phyloP scores from a whole-genome alignment of 768 basidiomycete species.

The Lentinula boryana region DNA sequence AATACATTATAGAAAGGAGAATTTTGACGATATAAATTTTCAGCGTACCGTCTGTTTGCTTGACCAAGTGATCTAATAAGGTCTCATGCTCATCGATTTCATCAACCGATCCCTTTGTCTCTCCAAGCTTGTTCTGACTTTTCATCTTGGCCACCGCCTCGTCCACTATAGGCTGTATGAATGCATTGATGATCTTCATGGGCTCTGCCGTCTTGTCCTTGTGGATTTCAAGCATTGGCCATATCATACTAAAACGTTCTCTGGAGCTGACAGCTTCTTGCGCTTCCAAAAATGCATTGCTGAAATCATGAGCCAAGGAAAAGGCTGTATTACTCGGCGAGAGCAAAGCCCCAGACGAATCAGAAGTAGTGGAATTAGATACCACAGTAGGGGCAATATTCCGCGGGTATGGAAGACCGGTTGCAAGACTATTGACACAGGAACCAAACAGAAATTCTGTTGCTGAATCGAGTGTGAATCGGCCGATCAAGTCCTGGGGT shows the following conservation, averaged over 20 bases:
- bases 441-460: slow-evolving; percentile 62
- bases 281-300: slow-evolving; percentile 41
- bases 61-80: slow-evolving; percentile 51
- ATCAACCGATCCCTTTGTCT: slow-evolving; percentile 20
- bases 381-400: slow-evolving; percentile 19
- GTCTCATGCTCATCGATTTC: slow-evolving; percentile 38
- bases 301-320: slow-evolving; percentile 33
- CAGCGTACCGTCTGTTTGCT: slow-evolving; percentile 34
- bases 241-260: slow-evolving; percentile 38
- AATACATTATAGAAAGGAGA: neutral
- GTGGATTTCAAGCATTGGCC: slow-evolving; percentile 48
- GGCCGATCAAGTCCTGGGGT: slow-evolving; percentile 46
- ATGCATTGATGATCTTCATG: slow-evolving; percentile 49
- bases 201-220: slow-evolving; percentile 38
- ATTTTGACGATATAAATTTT: neutral
- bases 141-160: slow-evolving; percentile 42
- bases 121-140: slow-evolving; percentile 9
- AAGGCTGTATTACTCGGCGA: slow-evolving; percentile 8
- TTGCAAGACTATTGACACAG: slow-evolving; percentile 47
- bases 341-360: slow-evolving; percentile 14
- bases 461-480: slow-evolving; percentile 63
- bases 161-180: slow-evolving; percentile 45
- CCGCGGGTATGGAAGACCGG: slow-evolving; percentile 47
- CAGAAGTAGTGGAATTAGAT: slow-evolving; percentile 12
- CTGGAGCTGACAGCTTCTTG: slow-evolving; percentile 38